Evolutionary conservation across 2,329 filamentous ascomycete species (phyloP).

Genomic region (Fusarium buharicum): DNA sequence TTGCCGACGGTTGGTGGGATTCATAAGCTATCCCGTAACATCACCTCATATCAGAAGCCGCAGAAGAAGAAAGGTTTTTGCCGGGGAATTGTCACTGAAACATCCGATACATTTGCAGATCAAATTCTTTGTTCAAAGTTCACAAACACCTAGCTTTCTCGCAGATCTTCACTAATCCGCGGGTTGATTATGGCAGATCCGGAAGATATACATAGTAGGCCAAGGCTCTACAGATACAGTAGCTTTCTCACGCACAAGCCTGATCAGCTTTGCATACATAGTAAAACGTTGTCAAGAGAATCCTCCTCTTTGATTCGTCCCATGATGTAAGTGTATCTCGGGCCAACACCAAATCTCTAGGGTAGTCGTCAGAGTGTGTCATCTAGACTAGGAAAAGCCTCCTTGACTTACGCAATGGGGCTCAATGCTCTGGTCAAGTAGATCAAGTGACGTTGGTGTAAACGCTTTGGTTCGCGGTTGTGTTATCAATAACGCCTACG

Average conservation of each 20-base stretch:
- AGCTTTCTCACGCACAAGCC: slow-evolving; percentile 8
- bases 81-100: slow-evolving; percentile 15
- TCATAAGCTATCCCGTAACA: slow-evolving; percentile 2
- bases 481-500: neutral
- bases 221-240: slow-evolving; percentile 2
- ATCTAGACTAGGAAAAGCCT: slow-evolving; percentile 15
- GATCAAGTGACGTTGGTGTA: slow-evolving; percentile 18
- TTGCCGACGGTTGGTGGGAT: slow-evolving; percentile 30
- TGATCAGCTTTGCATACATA: slow-evolving; percentile 33
- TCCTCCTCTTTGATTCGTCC: slow-evolving; percentile 22
- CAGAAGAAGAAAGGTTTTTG: slow-evolving; percentile 1
- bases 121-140: neutral
- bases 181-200: neutral
- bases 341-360: slow-evolving; percentile 15
- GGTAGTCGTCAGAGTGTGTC: slow-evolving; percentile 29
- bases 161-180: neutral
- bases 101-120: neutral
- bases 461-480: slow-evolving; percentile 5
- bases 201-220: neutral
- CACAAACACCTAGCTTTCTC: slow-evolving; percentile 8
- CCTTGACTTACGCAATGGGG: slow-evolving; percentile 32
- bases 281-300: slow-evolving; percentile 16
- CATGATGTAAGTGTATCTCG: slow-evolving; percentile 11
- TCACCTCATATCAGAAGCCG: slow-evolving; percentile 28
- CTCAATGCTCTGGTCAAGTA: slow-evolving; percentile 1